These are phyloP conservation scores for Vitis amurensis DNA, from an alignment of 164 flowering plant genomes.

Conservation along the genomic window DNA sequence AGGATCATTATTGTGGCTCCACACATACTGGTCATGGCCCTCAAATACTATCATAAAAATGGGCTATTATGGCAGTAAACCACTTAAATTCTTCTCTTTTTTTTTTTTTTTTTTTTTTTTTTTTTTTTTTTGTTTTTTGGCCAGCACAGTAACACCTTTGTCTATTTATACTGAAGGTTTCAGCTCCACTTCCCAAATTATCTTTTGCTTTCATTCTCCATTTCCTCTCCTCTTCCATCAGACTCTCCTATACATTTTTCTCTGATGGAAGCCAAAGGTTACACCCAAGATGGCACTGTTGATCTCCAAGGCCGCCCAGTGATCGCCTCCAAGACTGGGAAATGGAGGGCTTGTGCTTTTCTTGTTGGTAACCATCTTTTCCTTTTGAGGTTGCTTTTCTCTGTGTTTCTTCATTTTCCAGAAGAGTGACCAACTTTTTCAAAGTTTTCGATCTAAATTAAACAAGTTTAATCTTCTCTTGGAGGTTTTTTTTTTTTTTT, in stretches of 20 bases:
- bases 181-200: neutral
- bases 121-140: too few species aligned
- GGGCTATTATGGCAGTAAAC: too few species aligned
- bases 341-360: constrained; percentile 74
- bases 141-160: neutral
- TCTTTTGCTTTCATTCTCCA: neutral
- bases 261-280: constrained; percentile 27
- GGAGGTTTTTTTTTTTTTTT: too few species aligned
- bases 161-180: neutral
- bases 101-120: too few species aligned
- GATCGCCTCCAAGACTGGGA: constrained; percentile 57
- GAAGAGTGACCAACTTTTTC: too few species aligned
- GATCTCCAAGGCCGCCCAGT: constrained; percentile 64
- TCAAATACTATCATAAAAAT: too few species aligned
- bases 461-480: neutral
- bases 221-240: constrained; percentile 1
- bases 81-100: too few species aligned
- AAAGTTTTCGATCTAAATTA: neutral
- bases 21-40: too few species aligned
- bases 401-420: neutral
- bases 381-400: neutral
- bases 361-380: constrained; percentile 44
- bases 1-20: too few species aligned
- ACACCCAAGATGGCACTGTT: constrained; percentile 70
- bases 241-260: neutral